Evolutionary conservation across 306 rosid genomes (phyloP).

Genomic region (Delonix regia): DNA sequence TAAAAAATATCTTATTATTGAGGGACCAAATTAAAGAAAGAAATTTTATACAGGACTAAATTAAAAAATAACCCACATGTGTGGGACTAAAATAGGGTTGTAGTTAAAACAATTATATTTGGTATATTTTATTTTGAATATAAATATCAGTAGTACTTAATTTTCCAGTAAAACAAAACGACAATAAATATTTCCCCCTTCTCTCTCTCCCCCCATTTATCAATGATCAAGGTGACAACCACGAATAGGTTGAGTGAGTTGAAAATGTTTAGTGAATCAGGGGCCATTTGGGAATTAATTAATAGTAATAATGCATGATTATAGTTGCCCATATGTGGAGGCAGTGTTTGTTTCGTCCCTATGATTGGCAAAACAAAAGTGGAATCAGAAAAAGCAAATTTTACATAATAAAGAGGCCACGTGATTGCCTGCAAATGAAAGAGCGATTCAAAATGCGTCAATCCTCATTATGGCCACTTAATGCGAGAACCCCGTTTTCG

Average conservation of each 20-base stretch:
- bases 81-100: too few relatives aligned
- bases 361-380: conserved; percentile 37
- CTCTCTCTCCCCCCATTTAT: neutral
- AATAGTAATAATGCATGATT: neutral
- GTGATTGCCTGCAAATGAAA: conserved; percentile 46
- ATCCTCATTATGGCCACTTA: conserved; percentile 35
- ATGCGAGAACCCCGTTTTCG: conserved; percentile 33
- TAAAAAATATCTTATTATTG: too few relatives aligned
- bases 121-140: too few relatives aligned
- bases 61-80: too few relatives aligned
- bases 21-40: too few relatives aligned
- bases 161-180: neutral
- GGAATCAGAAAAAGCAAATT: conserved; percentile 25
- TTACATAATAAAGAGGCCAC: conserved; percentile 36
- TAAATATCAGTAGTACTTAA: neutral
- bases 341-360: neutral
- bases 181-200: neutral
- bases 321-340: neutral
- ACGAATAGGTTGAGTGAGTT: neutral
- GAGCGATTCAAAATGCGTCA: conserved; percentile 29
- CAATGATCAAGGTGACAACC: conserved; percentile 4
- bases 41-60: too few relatives aligned
- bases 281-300: conserved; percentile 2
- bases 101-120: too few relatives aligned
- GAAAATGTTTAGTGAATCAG: neutral